Evolutionary conservation across 2,329 filamentous ascomycete species (phyloP).

Genomic region (Aspergillus spinulosporus): DNA sequence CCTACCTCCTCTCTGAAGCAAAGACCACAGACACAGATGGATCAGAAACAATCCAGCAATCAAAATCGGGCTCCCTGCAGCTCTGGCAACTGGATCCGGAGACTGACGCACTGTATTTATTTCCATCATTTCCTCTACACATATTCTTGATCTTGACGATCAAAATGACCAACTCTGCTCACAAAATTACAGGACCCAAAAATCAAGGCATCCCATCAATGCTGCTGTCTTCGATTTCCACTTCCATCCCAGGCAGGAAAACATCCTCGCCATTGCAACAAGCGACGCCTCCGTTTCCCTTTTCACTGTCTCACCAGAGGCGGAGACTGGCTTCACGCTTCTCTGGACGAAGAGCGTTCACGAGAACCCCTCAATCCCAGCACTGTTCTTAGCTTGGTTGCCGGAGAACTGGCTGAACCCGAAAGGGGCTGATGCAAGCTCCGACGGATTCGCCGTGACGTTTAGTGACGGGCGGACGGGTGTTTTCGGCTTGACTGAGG

Average conservation of each 20-base stretch:
- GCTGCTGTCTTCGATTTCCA: constrained; percentile 83
- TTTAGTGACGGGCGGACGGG: constrained; percentile 67
- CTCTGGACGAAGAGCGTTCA: constrained; percentile 52
- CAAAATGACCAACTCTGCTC: not conserved
- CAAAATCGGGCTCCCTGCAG: constrained; percentile 71
- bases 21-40: constrained; percentile 28
- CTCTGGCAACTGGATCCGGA: constrained; percentile 58
- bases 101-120: constrained; percentile 29
- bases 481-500: constrained; percentile 42
- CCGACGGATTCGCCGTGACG: constrained; percentile 64
- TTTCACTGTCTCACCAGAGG: constrained; percentile 34
- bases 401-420: constrained; percentile 44
- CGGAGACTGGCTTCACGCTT: constrained; percentile 31
- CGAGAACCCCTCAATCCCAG: constrained; percentile 58
- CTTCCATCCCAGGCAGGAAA: constrained; percentile 63
- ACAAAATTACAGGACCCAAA: constrained; percentile 47
- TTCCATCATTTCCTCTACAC: not conserved
- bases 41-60: constrained; percentile 49
- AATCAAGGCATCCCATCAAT: constrained; percentile 63
- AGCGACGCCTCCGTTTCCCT: constrained; percentile 60
- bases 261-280: constrained; percentile 70
- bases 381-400: constrained; percentile 74
- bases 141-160: not conserved
- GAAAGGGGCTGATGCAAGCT: not conserved
- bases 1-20: constrained; percentile 66